Conservation (phyloP, 2,329 filamentous ascomycete species). For the Plectosphaerella plurivora region DNA sequence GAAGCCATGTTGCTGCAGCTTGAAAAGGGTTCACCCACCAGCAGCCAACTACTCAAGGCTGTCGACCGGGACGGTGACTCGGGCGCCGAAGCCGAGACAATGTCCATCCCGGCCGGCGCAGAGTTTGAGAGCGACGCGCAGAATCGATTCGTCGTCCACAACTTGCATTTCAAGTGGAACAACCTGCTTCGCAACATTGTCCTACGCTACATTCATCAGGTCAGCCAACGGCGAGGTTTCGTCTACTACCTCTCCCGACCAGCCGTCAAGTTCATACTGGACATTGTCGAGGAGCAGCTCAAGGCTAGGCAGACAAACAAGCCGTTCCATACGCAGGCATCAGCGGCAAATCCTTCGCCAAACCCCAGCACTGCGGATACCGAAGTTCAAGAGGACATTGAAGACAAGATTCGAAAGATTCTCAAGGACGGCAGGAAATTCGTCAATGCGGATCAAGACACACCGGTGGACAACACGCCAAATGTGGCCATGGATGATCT, state of each 20-base stretch:
- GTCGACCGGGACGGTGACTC: constrained; percentile 30
- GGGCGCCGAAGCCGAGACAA: constrained; percentile 51
- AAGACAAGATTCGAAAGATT: constrained; percentile 82
- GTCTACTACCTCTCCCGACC: constrained; percentile 95
- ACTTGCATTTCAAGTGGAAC: constrained; percentile 97
- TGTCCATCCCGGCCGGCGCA: constrained; percentile 65
- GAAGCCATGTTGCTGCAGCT: constrained; percentile 54
- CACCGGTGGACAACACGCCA: constrained; percentile 16
- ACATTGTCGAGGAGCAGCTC: constrained; percentile 92
- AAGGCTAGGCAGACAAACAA: constrained; percentile 54
- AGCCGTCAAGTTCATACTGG: constrained; percentile 95
- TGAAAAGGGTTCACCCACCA: constrained; percentile 26
- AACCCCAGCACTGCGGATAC: constrained; percentile 43
- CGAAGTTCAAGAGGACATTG: constrained; percentile 61
- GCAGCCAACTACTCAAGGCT: constrained; percentile 18
- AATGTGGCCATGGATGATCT: constrained; percentile 55
- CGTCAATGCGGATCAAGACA: constrained; percentile 64
- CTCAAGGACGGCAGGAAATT: constrained; percentile 80
- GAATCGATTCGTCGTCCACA: constrained; percentile 97
- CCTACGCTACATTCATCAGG: constrained; percentile 94
- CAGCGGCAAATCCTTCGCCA: constrained; percentile 19
- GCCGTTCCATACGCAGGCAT: constrained; percentile 2
- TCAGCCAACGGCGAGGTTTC: constrained; percentile 90
- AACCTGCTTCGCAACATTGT: constrained; percentile 95
- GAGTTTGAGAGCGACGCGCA: constrained; percentile 95